These are phyloP conservation scores for Sphagnum magellanicum DNA, from an alignment of 228 moss, liverwort and hornwort species.

Conservation along the genomic window DNA sequence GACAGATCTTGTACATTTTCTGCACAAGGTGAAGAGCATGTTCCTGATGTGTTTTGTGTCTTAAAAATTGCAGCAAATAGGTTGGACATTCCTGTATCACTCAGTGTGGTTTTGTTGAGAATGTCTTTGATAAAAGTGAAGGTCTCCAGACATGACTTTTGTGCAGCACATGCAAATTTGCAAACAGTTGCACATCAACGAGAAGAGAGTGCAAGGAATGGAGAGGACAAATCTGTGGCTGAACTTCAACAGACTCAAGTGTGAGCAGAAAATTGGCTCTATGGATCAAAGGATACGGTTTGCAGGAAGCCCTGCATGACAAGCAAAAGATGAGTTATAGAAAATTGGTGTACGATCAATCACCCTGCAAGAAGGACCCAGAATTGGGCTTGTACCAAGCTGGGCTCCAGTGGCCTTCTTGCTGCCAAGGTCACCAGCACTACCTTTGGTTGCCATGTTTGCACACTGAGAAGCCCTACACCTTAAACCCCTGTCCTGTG, in stretches of 20 bases:
- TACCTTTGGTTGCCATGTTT: neutral
- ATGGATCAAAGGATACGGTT: slow-evolving; percentile 72
- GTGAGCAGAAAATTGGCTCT: no score
- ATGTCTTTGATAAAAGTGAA: slow-evolving; percentile 64
- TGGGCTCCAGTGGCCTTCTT: slow-evolving; percentile 15
- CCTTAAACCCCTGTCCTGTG: slow-evolving; percentile 13
- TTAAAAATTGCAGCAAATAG: slow-evolving; percentile 59
- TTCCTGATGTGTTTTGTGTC: slow-evolving; percentile 19
- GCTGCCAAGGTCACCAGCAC: slow-evolving; percentile 4
- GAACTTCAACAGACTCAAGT: no score
- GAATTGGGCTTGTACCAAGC: slow-evolving; percentile 6
- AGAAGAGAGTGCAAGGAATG: no score
- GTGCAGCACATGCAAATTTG: no score
- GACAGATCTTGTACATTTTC: slow-evolving; percentile 10
- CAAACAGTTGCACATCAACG: no score
- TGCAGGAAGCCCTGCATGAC: slow-evolving; percentile 74
- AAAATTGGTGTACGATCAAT: slow-evolving; percentile 76
- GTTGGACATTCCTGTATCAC: slow-evolving; percentile 38
- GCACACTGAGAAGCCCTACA: neutral
- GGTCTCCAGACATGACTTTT: slow-evolving; percentile 2
- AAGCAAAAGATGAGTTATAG: slow-evolving; percentile 73
- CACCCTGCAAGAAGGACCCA: slow-evolving; percentile 29
- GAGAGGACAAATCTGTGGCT: no score
- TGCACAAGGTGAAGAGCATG: slow-evolving; percentile 4
- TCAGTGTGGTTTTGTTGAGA: slow-evolving; percentile 44